These are phyloP conservation scores for Nicotiana attenuata DNA, from an alignment of 257 asterid species.

Conservation along the genomic window DNA sequence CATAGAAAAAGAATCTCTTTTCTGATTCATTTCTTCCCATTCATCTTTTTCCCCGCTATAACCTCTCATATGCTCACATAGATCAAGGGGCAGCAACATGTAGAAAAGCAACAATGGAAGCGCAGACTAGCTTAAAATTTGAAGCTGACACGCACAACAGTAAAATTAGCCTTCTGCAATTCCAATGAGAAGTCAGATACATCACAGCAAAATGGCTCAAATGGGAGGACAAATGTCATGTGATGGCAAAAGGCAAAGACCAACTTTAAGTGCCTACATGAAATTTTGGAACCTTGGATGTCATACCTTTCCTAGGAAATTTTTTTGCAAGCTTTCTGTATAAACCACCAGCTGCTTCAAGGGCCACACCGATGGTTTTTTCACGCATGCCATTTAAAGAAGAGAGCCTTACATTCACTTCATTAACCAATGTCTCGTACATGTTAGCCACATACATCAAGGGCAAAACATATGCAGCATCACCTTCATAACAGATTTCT, in stretches of 20 bases:
- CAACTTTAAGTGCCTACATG: not conserved
- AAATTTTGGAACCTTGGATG: not conserved
- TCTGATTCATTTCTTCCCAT: not conserved
- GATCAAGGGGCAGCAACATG: not conserved
- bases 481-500: slow-evolving; percentile 77
- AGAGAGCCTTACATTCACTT: slow-evolving; percentile 72
- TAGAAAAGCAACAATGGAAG: not conserved
- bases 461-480: slow-evolving; percentile 81
- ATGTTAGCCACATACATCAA: slow-evolving; percentile 91
- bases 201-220: not conserved
- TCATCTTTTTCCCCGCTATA: not conserved
- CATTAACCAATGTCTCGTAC: slow-evolving; percentile 86
- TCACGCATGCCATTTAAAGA: slow-evolving; percentile 77
- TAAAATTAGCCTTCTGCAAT: not conserved
- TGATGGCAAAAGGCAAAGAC: not conserved
- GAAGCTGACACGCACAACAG: not conserved
- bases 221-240: not conserved
- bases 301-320: slow-evolving; percentile 81
- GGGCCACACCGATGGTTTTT: slow-evolving; percentile 92
- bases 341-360: slow-evolving; percentile 99
- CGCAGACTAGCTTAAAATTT: not conserved
- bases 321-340: slow-evolving; percentile 90
- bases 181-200: not conserved
- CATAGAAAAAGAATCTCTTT: not conserved
- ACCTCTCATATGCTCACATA: not conserved